phyloP scores from a whole-genome alignment of 306 rosid species.

The Leucaena leucocephala region DNA sequence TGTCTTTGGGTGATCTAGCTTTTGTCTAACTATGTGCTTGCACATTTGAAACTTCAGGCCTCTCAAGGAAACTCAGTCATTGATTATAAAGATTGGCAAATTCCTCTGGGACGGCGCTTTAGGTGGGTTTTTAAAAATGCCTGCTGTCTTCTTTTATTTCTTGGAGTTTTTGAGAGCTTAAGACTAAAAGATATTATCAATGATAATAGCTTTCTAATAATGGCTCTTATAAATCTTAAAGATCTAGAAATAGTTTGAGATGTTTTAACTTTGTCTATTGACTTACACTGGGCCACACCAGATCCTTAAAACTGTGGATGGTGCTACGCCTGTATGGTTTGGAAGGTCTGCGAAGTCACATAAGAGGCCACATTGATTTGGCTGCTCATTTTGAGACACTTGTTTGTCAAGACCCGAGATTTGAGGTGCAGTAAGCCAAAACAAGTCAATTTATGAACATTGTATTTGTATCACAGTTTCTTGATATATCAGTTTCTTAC shows the following conservation, averaged over 20 bases:
- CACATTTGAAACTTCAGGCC: constrained; percentile 60
- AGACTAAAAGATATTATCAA: not conserved
- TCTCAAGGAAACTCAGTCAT: constrained; percentile 73
- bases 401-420: constrained; percentile 70
- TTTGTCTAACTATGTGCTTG: constrained; percentile 24
- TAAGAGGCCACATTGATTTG: constrained; percentile 75
- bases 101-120: constrained; percentile 97
- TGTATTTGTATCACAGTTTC: constrained; percentile 20
- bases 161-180: constrained; percentile 16
- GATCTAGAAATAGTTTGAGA: constrained; percentile 8
- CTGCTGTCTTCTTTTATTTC: constrained; percentile 5
- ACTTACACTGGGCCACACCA: constrained; percentile 31
- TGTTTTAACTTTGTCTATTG: constrained; percentile 19
- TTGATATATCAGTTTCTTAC: constrained; percentile 23
- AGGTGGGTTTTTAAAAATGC: constrained; percentile 55
- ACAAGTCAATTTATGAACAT: constrained; percentile 19
- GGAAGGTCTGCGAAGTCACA: constrained; percentile 69
- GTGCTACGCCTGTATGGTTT: constrained; percentile 86
- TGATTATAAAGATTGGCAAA: constrained; percentile 97
- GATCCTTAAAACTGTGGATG: constrained; percentile 94
- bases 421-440: constrained; percentile 59
- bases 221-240: not conserved
- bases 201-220: constrained; percentile 21
- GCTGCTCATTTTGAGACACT: constrained; percentile 72
- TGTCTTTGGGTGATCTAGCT: constrained; percentile 17